Evolutionary conservation across 2,329 filamentous ascomycete species (phyloP).

Genomic region (Chaetomium olivaceum): DNA sequence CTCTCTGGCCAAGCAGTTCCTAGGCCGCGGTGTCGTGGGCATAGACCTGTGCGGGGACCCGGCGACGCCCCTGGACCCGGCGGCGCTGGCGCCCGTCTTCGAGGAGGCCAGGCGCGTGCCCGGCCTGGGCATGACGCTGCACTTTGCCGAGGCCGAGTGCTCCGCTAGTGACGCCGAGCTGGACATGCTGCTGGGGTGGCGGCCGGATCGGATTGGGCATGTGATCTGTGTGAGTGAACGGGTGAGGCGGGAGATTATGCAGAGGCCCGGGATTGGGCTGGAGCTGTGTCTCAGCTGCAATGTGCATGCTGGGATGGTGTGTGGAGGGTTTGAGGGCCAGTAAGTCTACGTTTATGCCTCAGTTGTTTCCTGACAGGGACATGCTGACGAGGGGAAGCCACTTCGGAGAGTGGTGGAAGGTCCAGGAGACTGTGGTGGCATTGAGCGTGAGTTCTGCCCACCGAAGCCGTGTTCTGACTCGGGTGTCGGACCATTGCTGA

Average conservation of each 20-base stretch:
- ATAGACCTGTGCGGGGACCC: slow-evolving; percentile 81
- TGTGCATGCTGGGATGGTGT: slow-evolving; percentile 71
- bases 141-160: slow-evolving; percentile 71
- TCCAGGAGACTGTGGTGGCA: slow-evolving; percentile 60
- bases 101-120: slow-evolving; percentile 50
- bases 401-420: slow-evolving; percentile 70
- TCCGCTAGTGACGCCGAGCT: slow-evolving; percentile 63
- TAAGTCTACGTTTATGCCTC: slow-evolving; percentile 21
- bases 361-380: background rate
- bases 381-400: slow-evolving; percentile 45
- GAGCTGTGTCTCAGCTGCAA: slow-evolving; percentile 83
- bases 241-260: slow-evolving; percentile 60
- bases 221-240: slow-evolving; percentile 71
- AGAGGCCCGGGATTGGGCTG: slow-evolving; percentile 56
- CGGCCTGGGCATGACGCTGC: slow-evolving; percentile 67
- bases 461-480: background rate
- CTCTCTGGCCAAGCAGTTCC: slow-evolving; percentile 60
- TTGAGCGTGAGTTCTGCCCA: slow-evolving; percentile 61
- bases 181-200: slow-evolving; percentile 61
- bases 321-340: slow-evolving; percentile 65
- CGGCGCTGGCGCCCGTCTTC: slow-evolving; percentile 59
- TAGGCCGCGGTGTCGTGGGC: slow-evolving; percentile 61
- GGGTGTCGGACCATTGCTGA: background rate
- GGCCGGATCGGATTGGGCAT: slow-evolving; percentile 71
- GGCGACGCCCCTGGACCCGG: slow-evolving; percentile 49